Evolutionary conservation across 2,329 filamentous ascomycete genomes (phyloP).

Genomic region (Ophiocordyceps sinensis): DNA sequence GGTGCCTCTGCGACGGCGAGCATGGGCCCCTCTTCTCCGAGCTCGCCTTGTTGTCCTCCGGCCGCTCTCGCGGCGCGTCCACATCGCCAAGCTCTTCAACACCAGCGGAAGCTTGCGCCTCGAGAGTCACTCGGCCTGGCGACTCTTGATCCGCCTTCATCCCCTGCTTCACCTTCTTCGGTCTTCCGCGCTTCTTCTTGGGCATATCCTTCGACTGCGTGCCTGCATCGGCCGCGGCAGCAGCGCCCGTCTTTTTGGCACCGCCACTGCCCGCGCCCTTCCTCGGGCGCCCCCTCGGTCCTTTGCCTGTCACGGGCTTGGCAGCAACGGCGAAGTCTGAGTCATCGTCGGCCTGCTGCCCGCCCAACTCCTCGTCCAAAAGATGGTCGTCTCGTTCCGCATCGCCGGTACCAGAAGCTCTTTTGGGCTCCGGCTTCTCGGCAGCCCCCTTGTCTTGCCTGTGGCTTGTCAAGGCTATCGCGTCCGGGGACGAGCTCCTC

Average conservation of each 20-base stretch:
- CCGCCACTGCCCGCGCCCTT: constrained; percentile 9
- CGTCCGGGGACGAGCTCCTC: constrained; percentile 7
- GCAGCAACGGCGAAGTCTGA: constrained; percentile 3
- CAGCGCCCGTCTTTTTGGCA: background rate
- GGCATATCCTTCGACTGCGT: background rate
- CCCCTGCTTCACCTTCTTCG: constrained; percentile 17
- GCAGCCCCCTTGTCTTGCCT: background rate
- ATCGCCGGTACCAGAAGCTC: background rate
- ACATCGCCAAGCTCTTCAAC: background rate
- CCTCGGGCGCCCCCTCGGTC: constrained; percentile 17
- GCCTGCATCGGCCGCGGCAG: constrained; percentile 3
- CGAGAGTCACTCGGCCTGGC: background rate
- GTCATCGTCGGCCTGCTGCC: constrained; percentile 5
- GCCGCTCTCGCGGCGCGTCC: too few species aligned
- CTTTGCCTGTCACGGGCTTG: constrained; percentile 11
- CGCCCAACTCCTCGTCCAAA: background rate
- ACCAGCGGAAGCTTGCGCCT: background rate
- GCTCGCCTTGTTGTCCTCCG: too few species aligned
- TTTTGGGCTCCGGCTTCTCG: background rate
- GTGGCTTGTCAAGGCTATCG: constrained; percentile 1
- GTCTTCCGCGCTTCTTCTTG: constrained; percentile 27
- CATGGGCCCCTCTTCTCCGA: too few species aligned
- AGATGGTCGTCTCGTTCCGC: background rate
- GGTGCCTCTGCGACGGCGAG: too few species aligned
- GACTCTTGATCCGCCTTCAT: background rate